phyloP scores from a whole-genome alignment of 148 eudicot genomes.

The Rhododendron ovatum region DNA sequence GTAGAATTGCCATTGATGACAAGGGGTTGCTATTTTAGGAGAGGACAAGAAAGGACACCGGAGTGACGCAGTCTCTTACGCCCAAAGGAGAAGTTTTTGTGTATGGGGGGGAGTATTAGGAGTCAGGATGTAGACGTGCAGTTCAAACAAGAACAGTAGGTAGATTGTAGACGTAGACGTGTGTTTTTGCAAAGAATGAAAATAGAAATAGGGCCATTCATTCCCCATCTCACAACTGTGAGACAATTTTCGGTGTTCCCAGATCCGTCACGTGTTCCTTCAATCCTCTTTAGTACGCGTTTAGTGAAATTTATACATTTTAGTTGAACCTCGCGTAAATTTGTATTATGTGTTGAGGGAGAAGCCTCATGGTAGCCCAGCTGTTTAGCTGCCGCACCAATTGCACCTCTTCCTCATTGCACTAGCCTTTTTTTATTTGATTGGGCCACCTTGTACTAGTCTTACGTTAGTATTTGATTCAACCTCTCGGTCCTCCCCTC shows the following conservation, averaged over 20 bases:
- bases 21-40: background rate
- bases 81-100: background rate
- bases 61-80: background rate
- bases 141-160: too few relatives aligned
- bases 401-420: background rate
- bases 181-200: background rate
- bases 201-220: background rate
- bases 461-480: background rate
- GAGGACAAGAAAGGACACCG: background rate
- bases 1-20: background rate
- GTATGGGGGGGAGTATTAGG: background rate
- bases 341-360: background rate
- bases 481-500: background rate
- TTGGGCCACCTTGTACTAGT: background rate
- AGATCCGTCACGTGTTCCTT: too few relatives aligned
- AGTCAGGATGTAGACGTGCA: background rate
- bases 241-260: background rate
- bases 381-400: background rate
- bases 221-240: too few relatives aligned
- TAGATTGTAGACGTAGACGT: background rate
- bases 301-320: too few relatives aligned
- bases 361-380: background rate
- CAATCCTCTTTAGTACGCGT: too few relatives aligned
- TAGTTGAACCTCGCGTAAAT: too few relatives aligned
- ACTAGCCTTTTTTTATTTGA: background rate